phyloP scores from a whole-genome alignment of 1,284 basidiomycete genomes.

The Puccinia horiana region DNA sequence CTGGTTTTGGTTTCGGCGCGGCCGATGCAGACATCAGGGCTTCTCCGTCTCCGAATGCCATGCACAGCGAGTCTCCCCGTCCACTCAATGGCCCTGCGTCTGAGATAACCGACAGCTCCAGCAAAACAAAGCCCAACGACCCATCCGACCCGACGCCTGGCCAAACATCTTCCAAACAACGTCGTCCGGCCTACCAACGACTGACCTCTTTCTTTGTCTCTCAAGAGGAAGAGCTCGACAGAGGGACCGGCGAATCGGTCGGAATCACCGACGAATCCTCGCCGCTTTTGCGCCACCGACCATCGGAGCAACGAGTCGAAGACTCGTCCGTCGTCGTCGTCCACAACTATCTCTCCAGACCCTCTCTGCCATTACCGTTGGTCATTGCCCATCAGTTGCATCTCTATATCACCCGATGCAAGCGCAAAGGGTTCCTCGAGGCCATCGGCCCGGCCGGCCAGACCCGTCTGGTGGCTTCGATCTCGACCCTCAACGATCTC shows the following conservation, averaged over 20 bases:
- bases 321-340: slow-evolving; percentile 51
- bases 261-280: slow-evolving; percentile 47
- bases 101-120: neutral
- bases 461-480: slow-evolving; percentile 51
- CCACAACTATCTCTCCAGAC: slow-evolving; percentile 53
- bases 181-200: slow-evolving; percentile 1
- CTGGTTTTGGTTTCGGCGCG: slow-evolving; percentile 46
- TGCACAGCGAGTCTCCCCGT: neutral
- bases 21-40: slow-evolving; percentile 39
- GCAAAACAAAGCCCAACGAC: neutral
- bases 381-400: slow-evolving; percentile 55
- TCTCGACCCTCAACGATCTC: slow-evolving; percentile 51
- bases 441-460: slow-evolving; percentile 54
- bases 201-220: slow-evolving; percentile 50
- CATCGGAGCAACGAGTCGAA: slow-evolving; percentile 28
- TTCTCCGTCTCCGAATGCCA: neutral
- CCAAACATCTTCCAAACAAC: neutral
- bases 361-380: slow-evolving; percentile 54
- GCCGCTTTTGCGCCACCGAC: slow-evolving; percentile 50
- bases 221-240: slow-evolving; percentile 47
- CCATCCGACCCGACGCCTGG: neutral
- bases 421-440: slow-evolving; percentile 52
- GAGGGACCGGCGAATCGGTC: neutral
- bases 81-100: neutral
- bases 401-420: slow-evolving; percentile 54